These are phyloP conservation scores for Lagenaria siceraria DNA, from an alignment of 306 rosid species.

Conservation along the genomic window DNA sequence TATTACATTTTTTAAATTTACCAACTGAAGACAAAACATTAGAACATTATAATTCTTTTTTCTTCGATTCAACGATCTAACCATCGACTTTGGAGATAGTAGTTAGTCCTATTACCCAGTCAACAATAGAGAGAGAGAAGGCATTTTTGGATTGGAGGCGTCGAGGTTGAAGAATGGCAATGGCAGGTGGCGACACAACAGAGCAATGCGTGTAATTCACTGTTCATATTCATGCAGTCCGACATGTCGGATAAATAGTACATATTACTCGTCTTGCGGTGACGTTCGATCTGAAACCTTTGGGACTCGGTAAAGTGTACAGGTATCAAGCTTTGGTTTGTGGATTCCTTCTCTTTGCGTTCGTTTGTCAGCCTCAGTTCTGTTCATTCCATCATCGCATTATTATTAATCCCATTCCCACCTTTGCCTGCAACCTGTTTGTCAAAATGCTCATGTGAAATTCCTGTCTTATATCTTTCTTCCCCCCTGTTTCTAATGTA, in stretches of 20 bases:
- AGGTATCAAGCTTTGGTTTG: background rate
- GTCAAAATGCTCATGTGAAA: background rate
- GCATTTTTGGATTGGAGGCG: background rate
- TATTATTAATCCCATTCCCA: background rate
- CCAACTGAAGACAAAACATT: no score
- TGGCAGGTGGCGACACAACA: no score
- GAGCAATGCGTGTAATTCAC: background rate
- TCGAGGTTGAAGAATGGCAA: background rate
- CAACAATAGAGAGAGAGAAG: background rate
- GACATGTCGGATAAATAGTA: background rate
- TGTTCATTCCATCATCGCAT: background rate
- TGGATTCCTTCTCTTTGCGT: background rate
- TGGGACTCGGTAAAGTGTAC: background rate
- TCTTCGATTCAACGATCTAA: no score
- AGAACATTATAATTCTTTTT: no score
- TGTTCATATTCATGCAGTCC: background rate
- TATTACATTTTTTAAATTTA: no score
- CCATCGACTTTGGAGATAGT: no score
- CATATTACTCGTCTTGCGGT: background rate
- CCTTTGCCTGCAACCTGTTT: background rate
- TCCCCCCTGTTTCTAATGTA: background rate
- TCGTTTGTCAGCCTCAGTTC: background rate
- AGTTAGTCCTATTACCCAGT: no score
- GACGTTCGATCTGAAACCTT: background rate
- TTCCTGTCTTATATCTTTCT: background rate